Percentiles rank a stretch among this genome's conserved stretches.
phyloP scores from a whole-genome alignment of 2,329 filamentous ascomycete genomes.

The Xylaria sp. region DNA sequence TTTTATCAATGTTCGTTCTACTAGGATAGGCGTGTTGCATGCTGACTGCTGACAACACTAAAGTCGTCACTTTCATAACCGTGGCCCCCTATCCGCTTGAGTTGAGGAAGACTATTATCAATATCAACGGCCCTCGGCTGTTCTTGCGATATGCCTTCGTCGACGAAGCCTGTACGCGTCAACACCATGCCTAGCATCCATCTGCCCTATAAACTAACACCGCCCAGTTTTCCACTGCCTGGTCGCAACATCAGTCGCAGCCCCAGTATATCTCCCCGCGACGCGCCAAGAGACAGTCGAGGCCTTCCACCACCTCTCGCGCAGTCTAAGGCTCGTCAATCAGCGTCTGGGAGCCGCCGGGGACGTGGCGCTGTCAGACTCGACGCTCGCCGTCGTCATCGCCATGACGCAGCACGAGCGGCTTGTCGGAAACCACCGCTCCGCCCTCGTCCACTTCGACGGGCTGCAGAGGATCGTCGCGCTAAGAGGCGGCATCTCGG shows the following conservation, averaged over 20 bases:
- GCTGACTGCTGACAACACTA: neutral
- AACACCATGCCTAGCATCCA: too few species aligned
- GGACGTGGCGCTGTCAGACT: slow-evolving; percentile 34
- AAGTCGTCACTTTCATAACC: slow-evolving; percentile 19
- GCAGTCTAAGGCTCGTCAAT: slow-evolving; percentile 39
- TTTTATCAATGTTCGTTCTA: slow-evolving; percentile 15
- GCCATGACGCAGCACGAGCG: slow-evolving; percentile 37
- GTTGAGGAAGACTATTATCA: slow-evolving; percentile 6
- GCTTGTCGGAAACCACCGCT: slow-evolving; percentile 29
- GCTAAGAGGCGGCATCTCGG: slow-evolving; percentile 39
- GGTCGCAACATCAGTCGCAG: slow-evolving; percentile 33
- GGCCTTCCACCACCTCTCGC: slow-evolving; percentile 36
- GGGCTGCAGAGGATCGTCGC: slow-evolving; percentile 40
- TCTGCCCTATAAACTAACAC: neutral
- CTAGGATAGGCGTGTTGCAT: too few species aligned
- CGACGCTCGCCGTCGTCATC: slow-evolving; percentile 39
- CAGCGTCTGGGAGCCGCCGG: slow-evolving; percentile 29
- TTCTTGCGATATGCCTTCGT: slow-evolving; percentile 38
- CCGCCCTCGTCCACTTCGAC: slow-evolving; percentile 39
- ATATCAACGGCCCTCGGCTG: slow-evolving; percentile 14
- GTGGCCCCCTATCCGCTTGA: slow-evolving; percentile 9
- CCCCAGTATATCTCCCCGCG: neutral
- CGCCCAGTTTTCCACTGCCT: slow-evolving; percentile 37
- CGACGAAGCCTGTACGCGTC: slow-evolving; percentile 42
- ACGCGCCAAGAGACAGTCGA: slow-evolving; percentile 21